Evolutionary conservation across 2,329 filamentous ascomycete species (phyloP).

Genomic region (Thelonectria rubi): DNA sequence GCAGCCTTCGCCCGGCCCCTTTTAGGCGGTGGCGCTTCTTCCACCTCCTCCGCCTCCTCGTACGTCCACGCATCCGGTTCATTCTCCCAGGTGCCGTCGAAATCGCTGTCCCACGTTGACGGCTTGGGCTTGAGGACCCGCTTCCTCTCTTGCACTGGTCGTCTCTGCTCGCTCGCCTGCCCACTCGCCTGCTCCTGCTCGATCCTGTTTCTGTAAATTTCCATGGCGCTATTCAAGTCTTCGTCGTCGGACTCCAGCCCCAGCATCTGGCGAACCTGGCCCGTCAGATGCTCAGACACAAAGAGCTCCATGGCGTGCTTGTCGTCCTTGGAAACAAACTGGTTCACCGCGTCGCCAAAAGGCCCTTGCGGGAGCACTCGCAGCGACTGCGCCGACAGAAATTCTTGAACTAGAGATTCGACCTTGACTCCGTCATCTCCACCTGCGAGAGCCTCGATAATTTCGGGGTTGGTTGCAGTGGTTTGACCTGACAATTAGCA

Average conservation of each 20-base stretch:
- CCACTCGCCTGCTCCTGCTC: constrained; percentile 78
- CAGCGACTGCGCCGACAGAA: constrained; percentile 84
- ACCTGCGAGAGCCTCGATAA: constrained; percentile 62
- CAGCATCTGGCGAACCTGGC: constrained; percentile 76
- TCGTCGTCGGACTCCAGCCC: constrained; percentile 70
- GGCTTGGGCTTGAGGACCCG: constrained; percentile 76
- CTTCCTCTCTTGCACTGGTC: constrained; percentile 51
- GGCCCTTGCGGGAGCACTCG: constrained; percentile 92
- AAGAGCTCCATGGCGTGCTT: constrained; percentile 90
- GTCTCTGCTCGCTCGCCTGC: constrained; percentile 42
- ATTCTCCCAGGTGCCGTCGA: constrained; percentile 87
- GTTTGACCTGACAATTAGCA: constrained; percentile 43
- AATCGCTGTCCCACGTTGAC: constrained; percentile 85
- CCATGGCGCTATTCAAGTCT: constrained; percentile 78
- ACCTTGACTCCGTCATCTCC: constrained; percentile 79
- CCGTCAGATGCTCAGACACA: constrained; percentile 74
- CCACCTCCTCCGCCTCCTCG: constrained; percentile 39
- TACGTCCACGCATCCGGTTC: constrained; percentile 68
- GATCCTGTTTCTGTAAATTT: constrained; percentile 72
- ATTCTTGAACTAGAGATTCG: constrained; percentile 87
- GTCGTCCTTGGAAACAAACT: constrained; percentile 95
- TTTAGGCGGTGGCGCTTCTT: constrained; percentile 45
- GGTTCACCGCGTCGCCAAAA: constrained; percentile 90
- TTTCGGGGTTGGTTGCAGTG: constrained; percentile 65
- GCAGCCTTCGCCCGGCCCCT: constrained; percentile 50